These are phyloP conservation scores for Cystobasidium tubakii DNA, from an alignment of 768 basidiomycete genomes.

Conservation along the genomic window DNA sequence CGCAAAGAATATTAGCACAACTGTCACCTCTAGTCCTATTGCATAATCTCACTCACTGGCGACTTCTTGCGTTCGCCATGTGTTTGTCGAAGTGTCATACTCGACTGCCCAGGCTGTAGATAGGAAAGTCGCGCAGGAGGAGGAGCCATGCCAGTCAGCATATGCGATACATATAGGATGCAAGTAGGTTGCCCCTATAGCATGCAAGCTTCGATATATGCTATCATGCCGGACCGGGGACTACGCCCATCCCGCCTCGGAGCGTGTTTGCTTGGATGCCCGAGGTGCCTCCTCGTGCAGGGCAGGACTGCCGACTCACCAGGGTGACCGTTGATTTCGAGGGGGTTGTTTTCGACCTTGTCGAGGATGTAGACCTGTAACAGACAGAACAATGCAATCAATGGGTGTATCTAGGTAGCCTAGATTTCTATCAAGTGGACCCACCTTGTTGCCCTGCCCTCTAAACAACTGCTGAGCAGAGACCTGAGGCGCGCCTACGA, in stretches of 20 bases:
- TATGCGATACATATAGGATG: not conserved
- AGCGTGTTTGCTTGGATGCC: not conserved
- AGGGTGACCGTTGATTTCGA: conserved; percentile 62
- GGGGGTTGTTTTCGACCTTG: conserved; percentile 67
- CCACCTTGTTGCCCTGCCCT: conserved; percentile 49
- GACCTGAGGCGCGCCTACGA: conserved; percentile 65
- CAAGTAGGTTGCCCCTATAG: too few species aligned
- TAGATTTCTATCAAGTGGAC: not conserved
- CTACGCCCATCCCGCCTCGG: not conserved
- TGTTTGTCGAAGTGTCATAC: conserved; percentile 58
- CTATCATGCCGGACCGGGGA: too few species aligned
- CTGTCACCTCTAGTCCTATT: not conserved
- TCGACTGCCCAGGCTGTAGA: conserved; percentile 52
- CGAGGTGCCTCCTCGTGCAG: too few species aligned
- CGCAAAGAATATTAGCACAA: not conserved
- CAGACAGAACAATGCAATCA: not conserved
- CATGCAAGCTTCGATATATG: not conserved
- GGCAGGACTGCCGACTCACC: conserved; percentile 10
- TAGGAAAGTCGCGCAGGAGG: not conserved
- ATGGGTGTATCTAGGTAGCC: too few species aligned
- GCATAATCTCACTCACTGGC: conserved; percentile 48
- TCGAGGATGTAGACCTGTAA: conserved; percentile 74
- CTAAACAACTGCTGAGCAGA: conserved; percentile 73
- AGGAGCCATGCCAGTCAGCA: not conserved
- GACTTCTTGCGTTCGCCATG: conserved; percentile 65